Evolutionary conservation across 169 alveolate species (phyloP).

Genomic region (Plasmodium coatneyi): DNA sequence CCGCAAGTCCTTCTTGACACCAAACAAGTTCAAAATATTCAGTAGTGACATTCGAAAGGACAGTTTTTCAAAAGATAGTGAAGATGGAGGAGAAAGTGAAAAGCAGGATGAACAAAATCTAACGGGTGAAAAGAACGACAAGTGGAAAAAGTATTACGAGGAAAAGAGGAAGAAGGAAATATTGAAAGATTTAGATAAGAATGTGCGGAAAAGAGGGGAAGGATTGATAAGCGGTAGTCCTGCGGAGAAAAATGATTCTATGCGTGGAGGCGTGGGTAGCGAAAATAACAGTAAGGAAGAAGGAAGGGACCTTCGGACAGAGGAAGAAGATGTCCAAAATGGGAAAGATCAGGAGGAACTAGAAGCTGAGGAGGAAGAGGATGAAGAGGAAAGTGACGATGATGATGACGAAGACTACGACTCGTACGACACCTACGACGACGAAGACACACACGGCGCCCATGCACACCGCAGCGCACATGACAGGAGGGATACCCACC

Average conservation of each 20-base stretch:
- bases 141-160: conserved; percentile 43
- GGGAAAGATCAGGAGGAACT: neutral
- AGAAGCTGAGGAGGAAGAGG: neutral
- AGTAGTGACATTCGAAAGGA: neutral
- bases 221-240: neutral
- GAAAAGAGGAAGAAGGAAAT: conserved; percentile 54
- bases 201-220: neutral
- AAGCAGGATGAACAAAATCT: neutral
- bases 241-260: neutral
- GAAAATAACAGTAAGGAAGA: neutral
- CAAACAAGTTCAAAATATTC: conserved; percentile 16
- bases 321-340: neutral
- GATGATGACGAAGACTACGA: neutral
- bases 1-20: neutral
- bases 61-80: neutral
- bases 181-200: conserved; percentile 42
- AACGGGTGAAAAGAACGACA: neutral
- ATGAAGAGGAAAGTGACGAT: neutral
- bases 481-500: neutral
- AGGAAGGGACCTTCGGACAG: neutral
- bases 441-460: neutral
- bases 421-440: neutral
- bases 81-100: neutral
- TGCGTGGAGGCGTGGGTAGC: neutral
- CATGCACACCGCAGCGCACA: neutral